These are phyloP conservation scores for Trametes polyzona DNA, from an alignment of 1,284 basidiomycete species.

Conservation along the genomic window DNA sequence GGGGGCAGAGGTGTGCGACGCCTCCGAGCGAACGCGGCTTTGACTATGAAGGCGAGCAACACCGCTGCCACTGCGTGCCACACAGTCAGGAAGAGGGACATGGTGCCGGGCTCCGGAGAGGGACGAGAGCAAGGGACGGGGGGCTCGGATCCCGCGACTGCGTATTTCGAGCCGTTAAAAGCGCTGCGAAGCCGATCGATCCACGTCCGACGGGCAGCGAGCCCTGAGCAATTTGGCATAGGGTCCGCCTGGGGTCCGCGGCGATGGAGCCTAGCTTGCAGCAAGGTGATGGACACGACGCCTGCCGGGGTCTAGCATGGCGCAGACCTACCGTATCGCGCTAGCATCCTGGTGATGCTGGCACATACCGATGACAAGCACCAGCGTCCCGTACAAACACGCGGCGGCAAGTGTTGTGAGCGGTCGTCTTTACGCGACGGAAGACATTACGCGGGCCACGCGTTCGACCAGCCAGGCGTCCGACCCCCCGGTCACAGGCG, in stretches of 20 bases:
- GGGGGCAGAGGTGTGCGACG: slow-evolving; percentile 28
- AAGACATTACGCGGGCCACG: not conserved
- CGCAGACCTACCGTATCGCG: not conserved
- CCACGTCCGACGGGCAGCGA: not conserved
- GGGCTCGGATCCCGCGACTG: not conserved
- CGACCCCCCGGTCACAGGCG: too few species aligned
- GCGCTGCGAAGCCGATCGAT: not conserved
- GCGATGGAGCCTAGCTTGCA: not conserved
- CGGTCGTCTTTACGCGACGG: not conserved
- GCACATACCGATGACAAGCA: not conserved
- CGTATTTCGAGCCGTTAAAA: not conserved
- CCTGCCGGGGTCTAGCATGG: not conserved
- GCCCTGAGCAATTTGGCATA: not conserved
- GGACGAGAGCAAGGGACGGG: not conserved
- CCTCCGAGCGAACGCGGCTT: not conserved
- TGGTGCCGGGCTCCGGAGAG: not conserved
- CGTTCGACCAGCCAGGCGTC: not conserved
- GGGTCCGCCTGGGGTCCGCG: not conserved
- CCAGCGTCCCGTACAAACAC: not conserved
- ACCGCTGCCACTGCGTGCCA: not conserved
- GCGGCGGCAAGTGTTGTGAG: not conserved
- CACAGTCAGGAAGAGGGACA: not conserved
- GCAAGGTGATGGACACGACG: not conserved
- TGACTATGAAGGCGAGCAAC: not conserved
- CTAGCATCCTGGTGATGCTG: not conserved